phyloP scores from a whole-genome alignment of 1,284 basidiomycete genomes.

The Phlebopus sp. region DNA sequence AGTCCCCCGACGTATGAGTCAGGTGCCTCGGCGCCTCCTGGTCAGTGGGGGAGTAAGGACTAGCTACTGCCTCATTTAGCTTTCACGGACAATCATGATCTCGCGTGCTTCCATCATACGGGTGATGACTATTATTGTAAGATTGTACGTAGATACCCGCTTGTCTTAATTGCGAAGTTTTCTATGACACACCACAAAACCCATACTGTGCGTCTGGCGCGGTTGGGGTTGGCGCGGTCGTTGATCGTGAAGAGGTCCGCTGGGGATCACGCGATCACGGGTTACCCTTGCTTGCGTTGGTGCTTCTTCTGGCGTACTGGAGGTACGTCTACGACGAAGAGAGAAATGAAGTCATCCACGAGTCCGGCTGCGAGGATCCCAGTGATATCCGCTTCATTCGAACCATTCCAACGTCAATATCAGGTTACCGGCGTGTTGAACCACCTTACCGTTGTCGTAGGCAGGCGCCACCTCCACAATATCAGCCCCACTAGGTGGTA shows the following conservation, averaged over 20 bases:
- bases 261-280: too few relatives aligned
- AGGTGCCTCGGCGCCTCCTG: constrained; percentile 44
- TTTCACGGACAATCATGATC: constrained; percentile 1
- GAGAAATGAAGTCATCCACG: constrained; percentile 66
- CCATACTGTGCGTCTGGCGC: neutral
- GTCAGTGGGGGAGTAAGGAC: constrained; percentile 49
- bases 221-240: too few relatives aligned
- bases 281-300: constrained; percentile 7
- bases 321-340: constrained; percentile 49
- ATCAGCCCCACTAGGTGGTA: constrained; percentile 32
- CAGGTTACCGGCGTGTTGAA: neutral
- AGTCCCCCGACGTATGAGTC: constrained; percentile 64
- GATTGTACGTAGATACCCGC: constrained; percentile 21
- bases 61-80: constrained; percentile 12
- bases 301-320: constrained; percentile 14
- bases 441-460: constrained; percentile 28
- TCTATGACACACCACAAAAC: neutral
- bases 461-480: constrained; percentile 38
- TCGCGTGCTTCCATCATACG: constrained; percentile 10
- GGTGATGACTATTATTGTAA: constrained; percentile 16
- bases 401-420: neutral
- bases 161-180: constrained; percentile 17
- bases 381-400: constrained; percentile 59
- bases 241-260: neutral
- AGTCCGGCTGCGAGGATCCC: constrained; percentile 70